Evolutionary conservation across 2,329 filamentous ascomycete genomes (phyloP), one percentile per base, ranked within the genome.

Genomic region (Pestalotiopsis sp.): DNA sequence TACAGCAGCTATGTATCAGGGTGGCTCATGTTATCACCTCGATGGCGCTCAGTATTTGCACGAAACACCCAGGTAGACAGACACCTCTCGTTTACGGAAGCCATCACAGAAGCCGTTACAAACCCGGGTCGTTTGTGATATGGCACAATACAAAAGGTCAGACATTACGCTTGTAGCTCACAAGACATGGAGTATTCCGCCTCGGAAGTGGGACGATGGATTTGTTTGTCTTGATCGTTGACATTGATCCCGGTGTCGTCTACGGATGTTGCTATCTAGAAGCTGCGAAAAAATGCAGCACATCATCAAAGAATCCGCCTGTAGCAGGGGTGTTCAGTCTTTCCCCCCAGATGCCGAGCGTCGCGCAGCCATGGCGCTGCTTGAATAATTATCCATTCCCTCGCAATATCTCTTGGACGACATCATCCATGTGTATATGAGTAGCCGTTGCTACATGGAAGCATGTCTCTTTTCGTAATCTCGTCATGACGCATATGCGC

Each of bases 241-340:
- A 39, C 12, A 36, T 63, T 65, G 39, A 66, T 73, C 71, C 69
- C 71, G 71, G 71, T 71, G 73, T 74, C 75, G 74, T 79, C 77
- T 79, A 79, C 78, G 73, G 69, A 70, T 69, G 70, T 71, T 75
- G 73, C 77, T 79, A 79, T 78, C 77, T 79, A 79, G 70, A 74
- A 69, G 75, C 77, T 75, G 74, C 74, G 45, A 52, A 68, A 36
- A 68, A 71, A 39, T 36, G 73, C 76, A 77, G 75, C 76, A 64
- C 75, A 74, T 75, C 76, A 74, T 73, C 69, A 67, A 72, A 75
- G 73, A 72, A 73, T 72, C 72, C 73, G 70, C 71, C 70, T 68
- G 70, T 71, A 68, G 71, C 59, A 31, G 59, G 57, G 41, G 56
- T 62, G 13, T 23, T 41, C 64, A n/a, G 27, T 52, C 68, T 66